Conservation (phyloP, 805 yeast genomes). For the Candida nanaspora region DNA sequence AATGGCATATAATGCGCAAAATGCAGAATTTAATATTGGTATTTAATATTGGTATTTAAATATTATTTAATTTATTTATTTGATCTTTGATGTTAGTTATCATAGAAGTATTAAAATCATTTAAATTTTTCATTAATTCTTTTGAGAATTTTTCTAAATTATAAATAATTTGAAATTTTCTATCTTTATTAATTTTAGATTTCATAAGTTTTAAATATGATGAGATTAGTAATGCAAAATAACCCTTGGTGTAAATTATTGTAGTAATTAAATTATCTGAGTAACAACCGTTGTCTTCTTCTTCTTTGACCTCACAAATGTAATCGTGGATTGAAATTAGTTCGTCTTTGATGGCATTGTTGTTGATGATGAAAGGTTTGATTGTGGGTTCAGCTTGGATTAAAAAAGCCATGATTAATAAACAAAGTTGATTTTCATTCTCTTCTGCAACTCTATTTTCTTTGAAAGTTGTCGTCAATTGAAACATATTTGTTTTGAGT, state of each 20-base stretch:
- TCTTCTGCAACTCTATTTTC: too few relatives aligned
- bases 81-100: neutral
- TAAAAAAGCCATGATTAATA: neutral
- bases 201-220: neutral
- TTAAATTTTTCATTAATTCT: neutral
- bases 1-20: conserved; percentile 53
- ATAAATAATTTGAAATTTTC: neutral
- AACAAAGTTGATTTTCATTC: neutral
- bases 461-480: too few relatives aligned
- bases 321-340: too few relatives aligned
- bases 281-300: too few relatives aligned
- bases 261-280: too few relatives aligned
- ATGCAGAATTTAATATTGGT: conserved; percentile 66
- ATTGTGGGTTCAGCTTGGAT: neutral
- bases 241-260: neutral
- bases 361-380: too few relatives aligned
- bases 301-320: too few relatives aligned
- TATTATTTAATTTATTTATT: neutral
- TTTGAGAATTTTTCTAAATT: neutral
- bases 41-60: neutral
- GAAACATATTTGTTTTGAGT: neutral
- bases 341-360: too few relatives aligned
- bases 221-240: neutral
- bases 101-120: neutral
- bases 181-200: neutral